phyloP scores from a whole-genome alignment of 257 asterid genomes.

The Forsythia viridissima region DNA sequence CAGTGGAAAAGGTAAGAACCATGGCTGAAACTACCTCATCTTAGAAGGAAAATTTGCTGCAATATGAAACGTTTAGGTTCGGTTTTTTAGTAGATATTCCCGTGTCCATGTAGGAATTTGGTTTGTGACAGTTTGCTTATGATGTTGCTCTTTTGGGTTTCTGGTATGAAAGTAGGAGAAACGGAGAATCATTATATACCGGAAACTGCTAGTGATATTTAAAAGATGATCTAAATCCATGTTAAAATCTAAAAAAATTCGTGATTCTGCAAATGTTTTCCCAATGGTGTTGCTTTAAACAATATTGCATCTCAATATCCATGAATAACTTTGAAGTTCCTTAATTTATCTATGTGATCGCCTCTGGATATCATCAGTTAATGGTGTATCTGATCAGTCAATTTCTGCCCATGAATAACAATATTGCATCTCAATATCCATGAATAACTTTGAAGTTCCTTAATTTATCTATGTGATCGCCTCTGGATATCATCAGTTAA shows the following conservation, averaged over 20 bases:
- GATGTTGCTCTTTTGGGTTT: not conserved
- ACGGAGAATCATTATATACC: not conserved
- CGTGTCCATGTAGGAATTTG: not conserved
- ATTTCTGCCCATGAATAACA: not conserved
- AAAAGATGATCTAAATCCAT: not conserved
- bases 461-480: no score
- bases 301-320: not conserved
- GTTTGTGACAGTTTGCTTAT: not conserved
- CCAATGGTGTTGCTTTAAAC: not conserved
- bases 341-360: no score
- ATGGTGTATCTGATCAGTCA: not conserved
- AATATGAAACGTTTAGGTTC: not conserved
- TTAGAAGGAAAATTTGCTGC: not conserved
- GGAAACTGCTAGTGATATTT: not conserved
- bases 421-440: not conserved
- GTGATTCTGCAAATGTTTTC: not conserved
- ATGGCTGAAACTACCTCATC: conserved; percentile 23
- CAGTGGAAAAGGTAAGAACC: not conserved
- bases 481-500: not conserved
- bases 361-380: not conserved
- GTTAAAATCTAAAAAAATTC: not conserved
- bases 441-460: not conserved
- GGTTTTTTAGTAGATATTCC: not conserved
- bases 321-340: not conserved
- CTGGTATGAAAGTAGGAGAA: conserved; percentile 6